Evolutionary conservation across 768 basidiomycete species (phyloP).

Genomic region (Russula compacta): DNA sequence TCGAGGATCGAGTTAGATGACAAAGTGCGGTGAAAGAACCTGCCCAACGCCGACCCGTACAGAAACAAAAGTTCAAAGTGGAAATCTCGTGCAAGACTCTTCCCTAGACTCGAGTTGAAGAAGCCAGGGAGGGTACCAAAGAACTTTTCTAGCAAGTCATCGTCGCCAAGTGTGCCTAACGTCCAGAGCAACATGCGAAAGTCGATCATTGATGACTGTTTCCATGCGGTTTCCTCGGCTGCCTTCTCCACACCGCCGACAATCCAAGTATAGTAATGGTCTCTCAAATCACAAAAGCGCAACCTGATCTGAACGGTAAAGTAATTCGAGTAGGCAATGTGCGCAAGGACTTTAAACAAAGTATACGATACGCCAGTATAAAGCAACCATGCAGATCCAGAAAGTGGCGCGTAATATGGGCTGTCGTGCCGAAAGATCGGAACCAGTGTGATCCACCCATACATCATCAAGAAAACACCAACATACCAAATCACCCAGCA

Average conservation of each 20-base stretch:
- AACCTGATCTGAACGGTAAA: no score
- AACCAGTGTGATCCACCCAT: not conserved
- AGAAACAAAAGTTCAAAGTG: no score
- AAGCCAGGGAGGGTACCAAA: not conserved
- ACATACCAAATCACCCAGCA: not conserved
- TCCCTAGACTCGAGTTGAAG: not conserved
- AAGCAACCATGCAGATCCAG: not conserved
- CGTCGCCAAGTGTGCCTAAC: not conserved
- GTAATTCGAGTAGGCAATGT: no score
- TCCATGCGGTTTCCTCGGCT: not conserved
- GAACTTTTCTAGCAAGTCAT: not conserved
- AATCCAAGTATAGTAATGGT: no score
- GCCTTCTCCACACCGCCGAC: not conserved
- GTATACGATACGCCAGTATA: not conserved
- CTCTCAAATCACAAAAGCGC: no score
- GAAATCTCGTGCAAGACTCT: not conserved
- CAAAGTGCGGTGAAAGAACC: not conserved
- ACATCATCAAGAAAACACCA: not conserved
- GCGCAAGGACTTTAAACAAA: not conserved
- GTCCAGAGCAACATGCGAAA: not conserved
- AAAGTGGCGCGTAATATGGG: constrained; percentile 1
- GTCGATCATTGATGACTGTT: not conserved
- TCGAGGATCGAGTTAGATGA: not conserved
- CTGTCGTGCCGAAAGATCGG: not conserved
- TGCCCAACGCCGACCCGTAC: not conserved